phyloP scores from a whole-genome alignment of 1,284 basidiomycete species.

The Flammula alnicola region DNA sequence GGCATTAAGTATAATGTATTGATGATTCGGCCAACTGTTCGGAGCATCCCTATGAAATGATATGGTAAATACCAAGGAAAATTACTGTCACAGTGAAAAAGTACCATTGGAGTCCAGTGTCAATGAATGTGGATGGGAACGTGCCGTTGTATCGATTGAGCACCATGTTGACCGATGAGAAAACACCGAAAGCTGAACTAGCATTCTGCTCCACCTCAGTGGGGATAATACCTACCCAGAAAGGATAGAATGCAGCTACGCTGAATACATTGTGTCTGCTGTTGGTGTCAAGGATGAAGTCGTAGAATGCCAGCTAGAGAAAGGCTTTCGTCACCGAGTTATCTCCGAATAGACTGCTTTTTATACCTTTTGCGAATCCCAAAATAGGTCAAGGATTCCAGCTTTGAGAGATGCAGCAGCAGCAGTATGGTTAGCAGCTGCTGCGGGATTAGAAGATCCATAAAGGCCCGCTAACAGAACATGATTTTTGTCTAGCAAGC shows the following conservation, averaged over 20 bases:
- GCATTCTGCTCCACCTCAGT: conserved; percentile 38
- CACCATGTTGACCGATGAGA: conserved; percentile 76
- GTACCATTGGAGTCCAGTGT: conserved; percentile 84
- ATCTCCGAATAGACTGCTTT: background rate
- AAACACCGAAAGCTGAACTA: conserved; percentile 71
- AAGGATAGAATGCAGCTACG: conserved; percentile 80
- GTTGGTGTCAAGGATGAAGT: conserved; percentile 77
- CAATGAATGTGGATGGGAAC: conserved; percentile 73
- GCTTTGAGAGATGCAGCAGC: conserved; percentile 62
- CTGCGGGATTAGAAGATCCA: conserved; percentile 45
- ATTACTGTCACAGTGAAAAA: conserved; percentile 14
- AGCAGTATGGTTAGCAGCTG: conserved; percentile 57
- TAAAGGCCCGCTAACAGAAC: conserved; percentile 71
- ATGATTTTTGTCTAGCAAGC: conserved; percentile 62
- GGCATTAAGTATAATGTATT: conserved; percentile 82
- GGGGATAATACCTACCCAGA: conserved; percentile 55
- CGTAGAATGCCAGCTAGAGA: conserved; percentile 80
- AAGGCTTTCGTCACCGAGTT: conserved; percentile 1
- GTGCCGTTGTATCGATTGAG: conserved; percentile 87
- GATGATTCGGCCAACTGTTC: conserved; percentile 87
- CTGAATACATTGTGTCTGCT: conserved; percentile 68
- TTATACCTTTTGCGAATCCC: conserved; percentile 70
- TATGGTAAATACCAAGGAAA: background rate
- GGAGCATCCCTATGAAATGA: conserved; percentile 63
- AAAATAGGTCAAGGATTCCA: conserved; percentile 85